Evolutionary conservation across 73 alveolate genomes (phyloP).

Genomic region (Effrenium voratum): DNA sequence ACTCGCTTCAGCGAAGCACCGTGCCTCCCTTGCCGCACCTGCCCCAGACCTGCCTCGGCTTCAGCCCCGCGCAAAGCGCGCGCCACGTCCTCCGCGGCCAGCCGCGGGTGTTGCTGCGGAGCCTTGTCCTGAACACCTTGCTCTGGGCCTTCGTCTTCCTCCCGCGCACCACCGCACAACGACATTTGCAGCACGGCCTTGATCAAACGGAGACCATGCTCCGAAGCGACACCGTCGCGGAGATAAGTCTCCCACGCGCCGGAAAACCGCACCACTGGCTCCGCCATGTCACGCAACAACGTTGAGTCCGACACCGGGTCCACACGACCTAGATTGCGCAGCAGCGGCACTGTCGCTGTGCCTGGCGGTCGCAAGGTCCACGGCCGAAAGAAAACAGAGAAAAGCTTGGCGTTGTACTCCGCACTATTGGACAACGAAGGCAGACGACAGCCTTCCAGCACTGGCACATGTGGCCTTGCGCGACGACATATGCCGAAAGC

Average conservation of each 20-base stretch:
- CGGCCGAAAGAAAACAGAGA: not conserved
- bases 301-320: not conserved
- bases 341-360: not conserved
- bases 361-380: not conserved
- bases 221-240: not conserved
- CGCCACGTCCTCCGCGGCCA: not conserved
- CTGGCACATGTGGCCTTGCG: not conserved
- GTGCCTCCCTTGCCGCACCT: not conserved
- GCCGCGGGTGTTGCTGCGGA: not conserved
- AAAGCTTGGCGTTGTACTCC: not conserved
- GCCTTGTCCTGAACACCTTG: not conserved
- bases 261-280: not conserved
- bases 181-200: not conserved
- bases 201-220: not conserved
- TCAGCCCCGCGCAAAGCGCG: not conserved
- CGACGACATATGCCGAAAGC: not conserved
- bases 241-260: not conserved
- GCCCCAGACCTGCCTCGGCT: not conserved
- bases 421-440: not conserved
- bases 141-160: not conserved
- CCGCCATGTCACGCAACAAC: not conserved
- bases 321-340: not conserved
- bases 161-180: not conserved
- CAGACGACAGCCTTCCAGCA: not conserved
- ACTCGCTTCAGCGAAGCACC: not conserved